Evolutionary conservation across 2,329 filamentous ascomycete species (phyloP).

Genomic region (Dothistroma pini): DNA sequence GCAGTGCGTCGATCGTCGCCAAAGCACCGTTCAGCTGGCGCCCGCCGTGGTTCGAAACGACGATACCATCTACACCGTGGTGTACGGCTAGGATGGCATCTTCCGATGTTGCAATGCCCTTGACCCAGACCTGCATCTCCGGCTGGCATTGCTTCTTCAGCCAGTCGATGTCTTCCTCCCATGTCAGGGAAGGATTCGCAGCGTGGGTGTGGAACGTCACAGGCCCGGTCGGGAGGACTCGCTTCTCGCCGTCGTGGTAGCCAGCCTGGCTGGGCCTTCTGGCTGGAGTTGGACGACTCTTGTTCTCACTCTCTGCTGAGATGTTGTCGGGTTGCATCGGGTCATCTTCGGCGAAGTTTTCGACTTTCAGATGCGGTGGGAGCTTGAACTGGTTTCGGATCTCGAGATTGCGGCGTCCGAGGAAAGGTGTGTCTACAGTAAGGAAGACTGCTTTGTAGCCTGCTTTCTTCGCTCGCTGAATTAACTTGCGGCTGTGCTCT

Average conservation of each 20-base stretch:
- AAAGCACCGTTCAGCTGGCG: conserved; percentile 56
- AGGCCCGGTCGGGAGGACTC: conserved; percentile 33
- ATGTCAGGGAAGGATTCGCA: conserved; percentile 41
- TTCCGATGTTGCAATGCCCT: conserved; percentile 41
- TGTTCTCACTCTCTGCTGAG: conserved; percentile 9
- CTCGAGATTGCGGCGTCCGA: conserved; percentile 54
- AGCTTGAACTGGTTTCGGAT: conserved; percentile 52
- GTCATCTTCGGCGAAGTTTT: conserved; percentile 34
- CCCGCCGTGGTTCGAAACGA: conserved; percentile 55
- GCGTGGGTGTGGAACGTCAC: conserved; percentile 41
- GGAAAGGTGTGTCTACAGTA: conserved; percentile 54
- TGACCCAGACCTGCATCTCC: conserved; percentile 49
- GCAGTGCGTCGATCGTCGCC: conserved; percentile 50
- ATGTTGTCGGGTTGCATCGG: conserved; percentile 11
- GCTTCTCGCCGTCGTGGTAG: conserved; percentile 30
- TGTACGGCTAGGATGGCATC: conserved; percentile 47
- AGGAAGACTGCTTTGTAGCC: conserved; percentile 57
- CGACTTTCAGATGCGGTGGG: conserved; percentile 35
- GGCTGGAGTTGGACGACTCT: conserved; percentile 8
- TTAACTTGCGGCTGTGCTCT: conserved; percentile 44
- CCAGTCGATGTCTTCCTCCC: conserved; percentile 51
- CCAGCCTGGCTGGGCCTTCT: conserved; percentile 22
- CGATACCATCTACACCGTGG: conserved; percentile 40
- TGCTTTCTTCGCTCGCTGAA: conserved; percentile 35
- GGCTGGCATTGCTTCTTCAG: conserved; percentile 44